Percentiles rank a stretch among this genome's conserved stretches.
These are phyloP conservation scores for Endocarpon pusillum DNA, from an alignment of 495 filamentous ascomycete genomes.

Conservation along the genomic window DNA sequence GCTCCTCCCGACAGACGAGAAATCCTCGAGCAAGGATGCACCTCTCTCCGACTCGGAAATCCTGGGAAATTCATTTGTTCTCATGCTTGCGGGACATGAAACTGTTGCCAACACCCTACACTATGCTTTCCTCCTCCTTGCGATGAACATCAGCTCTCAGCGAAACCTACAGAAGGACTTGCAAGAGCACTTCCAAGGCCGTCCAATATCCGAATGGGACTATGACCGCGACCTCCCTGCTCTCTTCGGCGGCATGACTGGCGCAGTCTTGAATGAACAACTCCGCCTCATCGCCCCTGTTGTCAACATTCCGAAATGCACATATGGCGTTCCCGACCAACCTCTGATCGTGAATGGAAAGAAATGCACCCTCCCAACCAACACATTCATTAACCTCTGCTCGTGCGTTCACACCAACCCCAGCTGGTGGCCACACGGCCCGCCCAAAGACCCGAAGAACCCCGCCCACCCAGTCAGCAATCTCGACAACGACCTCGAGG, in stretches of 20 bases:
- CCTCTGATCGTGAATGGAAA: conserved; percentile 10
- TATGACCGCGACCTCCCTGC: conserved; percentile 20
- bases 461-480: conserved; percentile 8
- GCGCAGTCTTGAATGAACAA: conserved; percentile 23
- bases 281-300: conserved; percentile 26
- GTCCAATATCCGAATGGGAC: conserved; percentile 18
- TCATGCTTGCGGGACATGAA: conserved; percentile 35
- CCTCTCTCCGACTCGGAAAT: conserved; percentile 23
- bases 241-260: conserved; percentile 16
- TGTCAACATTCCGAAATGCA: conserved; percentile 21
- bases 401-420: conserved; percentile 38
- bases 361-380: conserved; percentile 16
- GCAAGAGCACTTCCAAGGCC: conserved; percentile 11
- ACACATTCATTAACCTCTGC: conserved; percentile 19
- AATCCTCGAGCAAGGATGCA: conserved; percentile 4
- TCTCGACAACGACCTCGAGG: conserved; percentile 24
- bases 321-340: conserved; percentile 6
- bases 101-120: conserved; percentile 27
- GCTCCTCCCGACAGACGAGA: background rate
- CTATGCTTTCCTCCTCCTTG: conserved; percentile 26
- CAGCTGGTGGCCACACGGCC: conserved; percentile 29
- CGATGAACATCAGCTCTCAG: conserved; percentile 22
- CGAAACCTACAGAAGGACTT: conserved; percentile 24
- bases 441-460: conserved; percentile 11
- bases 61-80: conserved; percentile 31